Conservation (phyloP, 345 rosid genomes). For the Hypericum androsaemum region DNA sequence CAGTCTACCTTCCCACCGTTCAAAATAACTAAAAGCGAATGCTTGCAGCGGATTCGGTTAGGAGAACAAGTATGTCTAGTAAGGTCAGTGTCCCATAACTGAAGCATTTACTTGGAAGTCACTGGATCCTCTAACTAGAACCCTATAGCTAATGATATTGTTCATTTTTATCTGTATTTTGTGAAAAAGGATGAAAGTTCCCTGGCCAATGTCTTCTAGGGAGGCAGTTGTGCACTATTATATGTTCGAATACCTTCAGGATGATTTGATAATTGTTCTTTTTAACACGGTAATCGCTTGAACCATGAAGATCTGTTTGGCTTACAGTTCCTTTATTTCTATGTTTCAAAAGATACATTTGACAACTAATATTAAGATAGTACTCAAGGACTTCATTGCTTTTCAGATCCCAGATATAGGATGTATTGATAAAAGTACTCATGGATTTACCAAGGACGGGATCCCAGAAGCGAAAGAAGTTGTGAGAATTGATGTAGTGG, state of each 20-base stretch:
- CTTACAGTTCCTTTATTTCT: constrained; percentile 9
- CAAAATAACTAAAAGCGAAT: constrained; percentile 36
- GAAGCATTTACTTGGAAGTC: neutral
- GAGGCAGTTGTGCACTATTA: constrained; percentile 70
- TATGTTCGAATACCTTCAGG: constrained; percentile 58
- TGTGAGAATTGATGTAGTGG: neutral
- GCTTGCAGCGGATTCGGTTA: constrained; percentile 49
- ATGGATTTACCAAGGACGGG: constrained; percentile 1
- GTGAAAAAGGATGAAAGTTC: constrained; percentile 84
- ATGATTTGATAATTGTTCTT: constrained; percentile 51
- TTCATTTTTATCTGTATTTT: constrained; percentile 27
- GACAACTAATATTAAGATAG: neutral
- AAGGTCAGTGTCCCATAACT: constrained; percentile 41
- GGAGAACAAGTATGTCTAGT: constrained; percentile 70
- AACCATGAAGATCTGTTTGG: constrained; percentile 9
- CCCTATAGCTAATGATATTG: neutral
- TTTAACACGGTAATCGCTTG: constrained; percentile 51
- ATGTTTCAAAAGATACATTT: neutral
- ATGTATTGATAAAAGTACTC: neutral
- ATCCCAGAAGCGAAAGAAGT: neutral
- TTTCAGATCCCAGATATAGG: neutral
- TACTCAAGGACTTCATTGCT: constrained; percentile 7
- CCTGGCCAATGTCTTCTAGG: constrained; percentile 84
- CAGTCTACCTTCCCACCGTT: constrained; percentile 57
- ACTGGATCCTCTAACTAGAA: constrained; percentile 10